phyloP scores from a whole-genome alignment of 768 basidiomycete species.

The Tephrocybe sp. region DNA sequence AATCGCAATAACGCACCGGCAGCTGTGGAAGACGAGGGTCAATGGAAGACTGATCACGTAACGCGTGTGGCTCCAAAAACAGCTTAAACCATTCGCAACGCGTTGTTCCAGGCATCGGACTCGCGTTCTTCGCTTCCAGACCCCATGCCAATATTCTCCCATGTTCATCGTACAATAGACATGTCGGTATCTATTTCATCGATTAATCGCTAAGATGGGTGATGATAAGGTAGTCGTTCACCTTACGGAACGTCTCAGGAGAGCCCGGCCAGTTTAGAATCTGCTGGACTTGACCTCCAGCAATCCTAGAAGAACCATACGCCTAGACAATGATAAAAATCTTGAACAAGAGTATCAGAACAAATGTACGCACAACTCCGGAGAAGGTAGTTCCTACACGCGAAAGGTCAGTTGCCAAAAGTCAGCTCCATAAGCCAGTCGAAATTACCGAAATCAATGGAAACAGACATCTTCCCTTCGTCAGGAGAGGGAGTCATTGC shows the following conservation, averaged over 20 bases:
- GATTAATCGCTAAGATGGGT: constrained; percentile 1
- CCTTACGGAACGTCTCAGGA: constrained; percentile 83
- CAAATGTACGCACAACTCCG: constrained; percentile 62
- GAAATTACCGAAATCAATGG: constrained; percentile 75
- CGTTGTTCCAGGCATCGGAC: constrained; percentile 59
- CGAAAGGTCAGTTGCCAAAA: constrained; percentile 1
- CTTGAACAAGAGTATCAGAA: not conserved
- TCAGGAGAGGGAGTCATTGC: constrained; percentile 32
- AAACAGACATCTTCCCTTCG: constrained; percentile 79
- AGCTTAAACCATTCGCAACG: constrained; percentile 76
- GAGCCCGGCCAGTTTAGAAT: constrained; percentile 86
- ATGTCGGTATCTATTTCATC: constrained; percentile 62
- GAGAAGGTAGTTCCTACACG: constrained; percentile 79
- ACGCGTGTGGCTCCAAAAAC: constrained; percentile 77
- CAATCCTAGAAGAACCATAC: constrained; percentile 82
- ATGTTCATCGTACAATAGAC: constrained; percentile 73
- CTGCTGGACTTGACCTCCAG: constrained; percentile 76
- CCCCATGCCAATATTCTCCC: constrained; percentile 83
- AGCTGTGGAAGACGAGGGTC: constrained; percentile 79
- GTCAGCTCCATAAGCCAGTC: not conserved
- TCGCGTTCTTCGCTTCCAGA: constrained; percentile 80
- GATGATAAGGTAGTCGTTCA: constrained; percentile 19
- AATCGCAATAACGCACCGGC: constrained; percentile 52
- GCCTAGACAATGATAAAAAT: constrained; percentile 44
- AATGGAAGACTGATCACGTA: constrained; percentile 66